Evolutionary conservation across 495 filamentous ascomycete genomes (phyloP), one percentile per base, ranked within the genome.

Genomic region (Trichodelitschia bisporula): DNA sequence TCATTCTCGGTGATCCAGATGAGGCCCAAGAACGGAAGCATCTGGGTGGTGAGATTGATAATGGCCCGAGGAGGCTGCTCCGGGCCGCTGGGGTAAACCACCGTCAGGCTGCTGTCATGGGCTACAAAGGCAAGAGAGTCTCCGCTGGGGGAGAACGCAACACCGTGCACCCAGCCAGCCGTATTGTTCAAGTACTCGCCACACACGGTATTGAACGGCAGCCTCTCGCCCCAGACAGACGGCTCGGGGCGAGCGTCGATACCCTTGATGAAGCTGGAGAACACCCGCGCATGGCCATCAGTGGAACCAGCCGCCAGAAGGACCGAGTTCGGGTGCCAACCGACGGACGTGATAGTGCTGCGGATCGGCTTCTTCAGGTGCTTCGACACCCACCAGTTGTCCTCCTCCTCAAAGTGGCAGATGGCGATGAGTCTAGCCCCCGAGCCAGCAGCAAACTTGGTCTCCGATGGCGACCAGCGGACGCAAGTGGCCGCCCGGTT

Each of bases 301-400:
- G 86, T 91, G 10, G 77, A 89, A 17, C 86, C 86, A 31, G 89
- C 78, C 2, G 82, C 86, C 4, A 97, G 62, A 9, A 97, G 66
- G 1, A 95, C 89, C 1, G 74, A 83, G 56, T 97, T 97, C 10
- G 89, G 86, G 46, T 97, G 86, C 86, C 86, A 97, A 26, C 66
- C 72, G 13, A 97, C 64, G 1, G 76, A 77, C 25, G 86, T 93
- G 41, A 97, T 77, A 27, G 86, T 97, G 44, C 76, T 84, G 30
- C 86, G 77, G 42, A 95, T 86, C 4, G 89, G 86, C 59, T 93
- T 95, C 64, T 92, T 93, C 35, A 97, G 51, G 51, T 97, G 86
- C 59, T 95, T 97, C 20, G 82, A 92, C 4, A 95, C 84, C 86
- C 86, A 97, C 89, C 89, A 95, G 56, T 95, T 79, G 48, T 95